Conservation (phyloP, 2,329 filamentous ascomycete genomes). For the Eurotiales sp. region DNA sequence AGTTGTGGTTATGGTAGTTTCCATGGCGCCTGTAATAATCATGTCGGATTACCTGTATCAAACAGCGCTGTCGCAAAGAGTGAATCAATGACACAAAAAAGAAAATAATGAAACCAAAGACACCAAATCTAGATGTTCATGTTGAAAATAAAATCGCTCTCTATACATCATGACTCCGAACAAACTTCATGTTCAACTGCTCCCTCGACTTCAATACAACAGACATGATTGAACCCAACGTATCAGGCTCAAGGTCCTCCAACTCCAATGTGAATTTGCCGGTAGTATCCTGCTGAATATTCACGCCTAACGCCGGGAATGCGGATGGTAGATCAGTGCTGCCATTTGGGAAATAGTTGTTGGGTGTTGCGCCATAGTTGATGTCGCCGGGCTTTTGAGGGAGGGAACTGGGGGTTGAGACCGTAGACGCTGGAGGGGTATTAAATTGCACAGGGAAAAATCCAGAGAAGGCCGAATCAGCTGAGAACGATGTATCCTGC, state of each 20-base stretch:
- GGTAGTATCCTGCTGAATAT: not conserved
- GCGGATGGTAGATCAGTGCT: not conserved
- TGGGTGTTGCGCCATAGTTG: too few relatives aligned
- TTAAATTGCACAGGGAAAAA: not conserved
- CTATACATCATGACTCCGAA: not conserved
- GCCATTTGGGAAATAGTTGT: not conserved
- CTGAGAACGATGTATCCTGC: not conserved
- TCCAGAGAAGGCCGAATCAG: not conserved
- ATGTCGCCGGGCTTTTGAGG: not conserved
- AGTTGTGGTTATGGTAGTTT: too few relatives aligned
- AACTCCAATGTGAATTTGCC: not conserved
- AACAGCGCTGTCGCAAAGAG: too few relatives aligned
- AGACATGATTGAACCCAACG: not conserved
- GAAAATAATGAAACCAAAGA: too few relatives aligned
- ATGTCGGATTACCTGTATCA: too few relatives aligned
- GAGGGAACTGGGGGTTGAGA: not conserved
- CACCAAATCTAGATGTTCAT: too few relatives aligned
- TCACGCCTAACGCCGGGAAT: not conserved
- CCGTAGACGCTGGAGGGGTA: not conserved
- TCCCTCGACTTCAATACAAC: not conserved
- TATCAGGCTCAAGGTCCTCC: not conserved
- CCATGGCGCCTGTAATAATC: too few relatives aligned
- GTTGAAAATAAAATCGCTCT: too few relatives aligned
- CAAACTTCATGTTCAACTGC: not conserved
- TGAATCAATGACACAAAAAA: too few relatives aligned